A percentile compares a stretch with the other conserved stretches of the same genome.
phyloP scores from a whole-genome alignment of 2,329 filamentous ascomycete species.

The Rhynchosporium secalis region DNA sequence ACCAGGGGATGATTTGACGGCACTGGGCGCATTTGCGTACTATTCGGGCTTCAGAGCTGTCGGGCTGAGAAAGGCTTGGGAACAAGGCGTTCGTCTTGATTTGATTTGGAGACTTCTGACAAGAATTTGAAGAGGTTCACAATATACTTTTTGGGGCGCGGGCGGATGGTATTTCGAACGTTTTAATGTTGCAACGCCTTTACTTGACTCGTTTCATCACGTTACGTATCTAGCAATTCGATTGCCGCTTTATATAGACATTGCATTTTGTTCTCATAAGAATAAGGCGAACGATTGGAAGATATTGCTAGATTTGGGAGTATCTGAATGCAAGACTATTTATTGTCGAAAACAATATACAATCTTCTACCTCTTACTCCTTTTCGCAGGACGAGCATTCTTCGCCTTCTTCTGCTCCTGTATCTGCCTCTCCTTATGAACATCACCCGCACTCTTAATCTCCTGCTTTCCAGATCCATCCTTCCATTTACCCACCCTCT shows the following conservation, averaged over 20 bases:
- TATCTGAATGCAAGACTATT: slow-evolving; percentile 15
- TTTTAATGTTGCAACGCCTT: slow-evolving; percentile 1
- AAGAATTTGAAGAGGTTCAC: slow-evolving; percentile 12
- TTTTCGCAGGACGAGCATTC: slow-evolving; percentile 79
- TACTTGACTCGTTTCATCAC: not conserved
- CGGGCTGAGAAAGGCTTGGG: slow-evolving; percentile 6
- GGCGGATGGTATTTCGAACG: slow-evolving; percentile 2
- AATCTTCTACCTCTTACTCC: slow-evolving; percentile 40
- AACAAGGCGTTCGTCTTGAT: slow-evolving; percentile 3
- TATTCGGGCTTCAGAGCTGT: slow-evolving; percentile 15
- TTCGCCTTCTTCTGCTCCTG: slow-evolving; percentile 79
- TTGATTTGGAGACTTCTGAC: not conserved
- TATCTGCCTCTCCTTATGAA: slow-evolving; percentile 76
- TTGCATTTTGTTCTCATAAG: not conserved
- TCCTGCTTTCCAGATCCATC: slow-evolving; percentile 75
- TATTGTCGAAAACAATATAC: slow-evolving; percentile 4
- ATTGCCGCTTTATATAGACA: not conserved
- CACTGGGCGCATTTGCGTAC: slow-evolving; percentile 11
- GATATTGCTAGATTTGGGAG: slow-evolving; percentile 1
- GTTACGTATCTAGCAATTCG: slow-evolving; percentile 2
- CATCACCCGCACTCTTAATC: slow-evolving; percentile 79
- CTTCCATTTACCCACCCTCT: slow-evolving; percentile 71
- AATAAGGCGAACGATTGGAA: not conserved
- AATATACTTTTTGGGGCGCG: slow-evolving; percentile 14
- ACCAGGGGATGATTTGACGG: not conserved